These are phyloP conservation scores for Talaromyces sp. DNA, from an alignment of 2,329 filamentous ascomycete species.

Conservation along the genomic window DNA sequence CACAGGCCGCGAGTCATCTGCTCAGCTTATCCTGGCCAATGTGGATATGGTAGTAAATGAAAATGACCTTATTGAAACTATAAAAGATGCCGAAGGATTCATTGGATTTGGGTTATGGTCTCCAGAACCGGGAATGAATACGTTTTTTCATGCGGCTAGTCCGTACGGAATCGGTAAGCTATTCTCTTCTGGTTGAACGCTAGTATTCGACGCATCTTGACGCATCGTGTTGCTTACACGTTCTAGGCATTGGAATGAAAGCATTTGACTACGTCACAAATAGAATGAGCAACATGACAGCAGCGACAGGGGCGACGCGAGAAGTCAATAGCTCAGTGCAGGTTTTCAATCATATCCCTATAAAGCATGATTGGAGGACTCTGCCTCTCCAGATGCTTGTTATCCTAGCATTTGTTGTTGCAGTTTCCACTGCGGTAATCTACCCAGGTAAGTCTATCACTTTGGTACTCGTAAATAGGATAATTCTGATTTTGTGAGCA, in stretches of 20 bases:
- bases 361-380: conserved; percentile 4
- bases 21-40: not conserved
- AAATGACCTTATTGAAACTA: not conserved
- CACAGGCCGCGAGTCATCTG: not conserved
- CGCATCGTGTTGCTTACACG: not conserved
- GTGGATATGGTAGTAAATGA: not conserved
- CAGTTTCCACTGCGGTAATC: conserved; percentile 6
- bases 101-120: conserved; percentile 7
- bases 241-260: not conserved
- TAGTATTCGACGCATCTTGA: not conserved
- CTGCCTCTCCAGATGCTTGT: conserved; percentile 9
- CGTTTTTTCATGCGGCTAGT: not conserved
- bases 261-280: conserved; percentile 7
- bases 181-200: too few species aligned
- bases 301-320: not conserved
- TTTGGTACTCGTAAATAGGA: too few species aligned
- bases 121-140: not conserved
- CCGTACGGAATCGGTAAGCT: conserved; percentile 1
- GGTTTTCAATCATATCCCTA: not conserved
- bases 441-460: not conserved
- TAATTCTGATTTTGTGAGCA: not conserved
- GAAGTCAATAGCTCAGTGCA: not conserved
- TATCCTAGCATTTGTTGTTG: conserved; percentile 5
- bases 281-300: conserved; percentile 9
- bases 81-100: not conserved